Percentiles rank a stretch among this genome's conserved stretches.
These are phyloP conservation scores for Sporisorium iseilematis-ciliati DNA, from an alignment of 1,284 basidiomycete species.

Conservation along the genomic window DNA sequence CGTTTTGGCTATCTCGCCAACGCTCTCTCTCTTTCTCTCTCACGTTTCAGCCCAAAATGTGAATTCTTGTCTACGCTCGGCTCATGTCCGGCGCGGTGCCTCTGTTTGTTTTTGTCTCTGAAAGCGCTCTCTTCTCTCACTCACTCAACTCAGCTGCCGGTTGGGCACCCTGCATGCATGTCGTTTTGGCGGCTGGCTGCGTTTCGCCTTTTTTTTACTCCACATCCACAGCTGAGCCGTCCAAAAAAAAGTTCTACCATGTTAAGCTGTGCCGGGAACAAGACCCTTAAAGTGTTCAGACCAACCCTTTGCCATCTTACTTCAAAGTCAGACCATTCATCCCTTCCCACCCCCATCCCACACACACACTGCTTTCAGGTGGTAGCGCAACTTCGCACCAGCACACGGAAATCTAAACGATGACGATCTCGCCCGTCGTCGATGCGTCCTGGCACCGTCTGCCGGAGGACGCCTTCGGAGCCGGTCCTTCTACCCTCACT, in stretches of 20 bases:
- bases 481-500: conserved; percentile 11
- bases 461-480: conserved; percentile 23
- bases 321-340: neutral
- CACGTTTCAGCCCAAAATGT: neutral
- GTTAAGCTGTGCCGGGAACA: conserved; percentile 14
- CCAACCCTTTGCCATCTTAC: too few species aligned
- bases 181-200: neutral
- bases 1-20: neutral
- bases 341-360: neutral
- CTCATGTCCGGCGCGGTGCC: neutral
- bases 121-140: too few species aligned
- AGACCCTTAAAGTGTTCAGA: neutral
- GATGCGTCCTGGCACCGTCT: conserved; percentile 33
- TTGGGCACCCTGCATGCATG: conserved; percentile 22
- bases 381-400: neutral
- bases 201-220: conserved; percentile 6
- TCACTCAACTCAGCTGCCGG: neutral
- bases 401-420: neutral
- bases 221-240: conserved; percentile 11
- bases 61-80: neutral
- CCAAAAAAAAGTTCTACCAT: neutral
- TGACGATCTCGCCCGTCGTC: conserved; percentile 19
- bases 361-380: neutral
- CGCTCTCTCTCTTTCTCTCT: neutral
- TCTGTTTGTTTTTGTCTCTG: neutral